Base-by-base conservation (phyloP, 2,329 filamentous ascomycete genomes). In the Pseudocercospora pini-densiflorae region DNA sequence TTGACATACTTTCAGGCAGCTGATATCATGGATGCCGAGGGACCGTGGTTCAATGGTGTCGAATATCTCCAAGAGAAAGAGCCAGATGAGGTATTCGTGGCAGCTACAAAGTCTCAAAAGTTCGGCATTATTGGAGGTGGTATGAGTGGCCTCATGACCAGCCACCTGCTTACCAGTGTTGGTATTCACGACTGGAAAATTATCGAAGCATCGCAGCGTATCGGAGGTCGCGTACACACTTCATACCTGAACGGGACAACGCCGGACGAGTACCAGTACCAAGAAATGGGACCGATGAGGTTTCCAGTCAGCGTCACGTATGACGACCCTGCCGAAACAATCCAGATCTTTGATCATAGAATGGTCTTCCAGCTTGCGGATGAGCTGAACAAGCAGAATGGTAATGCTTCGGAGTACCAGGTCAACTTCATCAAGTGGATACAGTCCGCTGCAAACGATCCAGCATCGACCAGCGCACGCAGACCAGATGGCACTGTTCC, bases 21-120 rank as follows among this genome's bases (percentile, higher is more conserved):
- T 1, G 78, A 81, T 19, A 84, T 89, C 79, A 82, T 83, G 62
- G 83, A 86, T 59, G 79, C 80, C 2, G 86, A 80, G 73, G 87
- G 88, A 0, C 86, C 88, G 0, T 90, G 88, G 88, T 90, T 90
- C 67, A 86, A 90, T 72, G 88, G 88, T 14, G 88, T 90, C 19
- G 83, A 81, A 59, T 83, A 87, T 63, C 81, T 90, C 49, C 76
- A 86, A 67, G 79, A 82, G 27, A 88, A 86, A 71, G 79, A 87
- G 68, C 82, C 86, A 16, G 81, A 81, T 55, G 77, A 81, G 7
- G 81, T 86, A 0, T 86, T 87, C 68, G 49, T 54, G 24, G 24
- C 80, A 3, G 77, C 81, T 7, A 84, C 84, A 33, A 90, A 90
- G 79, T 80, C 77, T 68, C 88, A 88, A 75, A 80, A 77, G 54